phyloP scores from a whole-genome alignment of 2,329 filamentous ascomycete genomes.

The Fonsecaea multimorphosa region DNA sequence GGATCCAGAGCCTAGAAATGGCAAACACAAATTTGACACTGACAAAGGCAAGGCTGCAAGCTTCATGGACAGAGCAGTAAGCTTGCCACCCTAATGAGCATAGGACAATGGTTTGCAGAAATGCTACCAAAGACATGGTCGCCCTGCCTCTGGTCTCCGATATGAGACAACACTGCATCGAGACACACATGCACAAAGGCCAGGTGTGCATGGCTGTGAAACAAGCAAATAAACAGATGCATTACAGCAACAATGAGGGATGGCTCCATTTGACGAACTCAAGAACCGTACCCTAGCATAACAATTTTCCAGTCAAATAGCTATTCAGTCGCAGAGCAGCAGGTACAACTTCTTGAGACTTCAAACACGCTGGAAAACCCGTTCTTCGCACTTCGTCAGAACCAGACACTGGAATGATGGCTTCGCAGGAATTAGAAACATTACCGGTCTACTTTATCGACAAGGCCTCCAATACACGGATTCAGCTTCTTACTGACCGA shows the following conservation, averaged over 20 bases:
- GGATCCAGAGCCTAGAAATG: neutral
- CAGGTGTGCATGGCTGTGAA: neutral
- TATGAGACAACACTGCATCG: neutral
- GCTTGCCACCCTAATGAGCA: neutral
- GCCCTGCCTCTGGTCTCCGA: neutral
- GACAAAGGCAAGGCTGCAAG: neutral
- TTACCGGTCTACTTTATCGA: conserved; percentile 11
- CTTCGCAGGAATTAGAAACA: neutral
- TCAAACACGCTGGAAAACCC: neutral
- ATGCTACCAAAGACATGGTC: neutral
- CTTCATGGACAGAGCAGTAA: neutral
- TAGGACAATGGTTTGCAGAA: neutral
- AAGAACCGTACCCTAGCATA: neutral
- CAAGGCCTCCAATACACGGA: neutral
- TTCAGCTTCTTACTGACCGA: neutral
- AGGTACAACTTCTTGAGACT: neutral
- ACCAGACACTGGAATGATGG: neutral
- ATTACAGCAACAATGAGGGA: neutral
- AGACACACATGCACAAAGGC: neutral
- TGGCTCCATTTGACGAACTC: neutral
- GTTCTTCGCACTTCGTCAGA: neutral
- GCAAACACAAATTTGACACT: neutral
- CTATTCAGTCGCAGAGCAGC: neutral
- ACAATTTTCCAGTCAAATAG: neutral
- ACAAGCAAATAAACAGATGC: neutral